phyloP scores from a whole-genome alignment of 2,329 filamentous ascomycete genomes.

The Arthrobotrys conoides region DNA sequence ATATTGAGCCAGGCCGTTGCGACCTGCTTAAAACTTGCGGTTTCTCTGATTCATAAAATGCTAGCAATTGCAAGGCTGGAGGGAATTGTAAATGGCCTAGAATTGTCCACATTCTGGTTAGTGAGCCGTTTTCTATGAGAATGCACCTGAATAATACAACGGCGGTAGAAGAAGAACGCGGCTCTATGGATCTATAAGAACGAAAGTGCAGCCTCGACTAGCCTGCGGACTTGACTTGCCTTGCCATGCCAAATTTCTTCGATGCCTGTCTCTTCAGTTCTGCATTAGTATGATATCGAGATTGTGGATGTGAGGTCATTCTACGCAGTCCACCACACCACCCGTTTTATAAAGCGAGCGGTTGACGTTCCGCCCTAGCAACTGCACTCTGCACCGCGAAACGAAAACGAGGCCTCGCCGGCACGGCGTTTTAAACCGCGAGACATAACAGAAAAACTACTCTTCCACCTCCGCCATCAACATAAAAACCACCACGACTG shows the following conservation, averaged over 20 bases:
- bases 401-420: constrained; percentile 28
- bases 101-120: constrained; percentile 32
- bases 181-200: constrained; percentile 44
- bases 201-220: constrained; percentile 13
- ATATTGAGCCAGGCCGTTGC: constrained; percentile 43
- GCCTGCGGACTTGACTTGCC: neutral
- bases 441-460: constrained; percentile 11
- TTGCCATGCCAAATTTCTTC: neutral
- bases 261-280: neutral
- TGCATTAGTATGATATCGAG: neutral
- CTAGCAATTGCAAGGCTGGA: neutral
- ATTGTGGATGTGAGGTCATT: constrained; percentile 45
- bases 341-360: neutral
- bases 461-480: constrained; percentile 11
- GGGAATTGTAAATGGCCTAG: constrained; percentile 19
- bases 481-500: neutral
- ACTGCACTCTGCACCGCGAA: neutral
- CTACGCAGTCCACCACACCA: neutral
- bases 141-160: constrained; percentile 8
- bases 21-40: constrained; percentile 47
- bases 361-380: neutral
- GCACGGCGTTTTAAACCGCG: constrained; percentile 31
- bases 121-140: constrained; percentile 11
- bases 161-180: constrained; percentile 11
- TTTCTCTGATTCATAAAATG: constrained; percentile 47